Evolutionary conservation across 2,329 filamentous ascomycete species (phyloP), one percentile per base, ranked within the genome.

Genomic region (Cercospora citrullina): DNA sequence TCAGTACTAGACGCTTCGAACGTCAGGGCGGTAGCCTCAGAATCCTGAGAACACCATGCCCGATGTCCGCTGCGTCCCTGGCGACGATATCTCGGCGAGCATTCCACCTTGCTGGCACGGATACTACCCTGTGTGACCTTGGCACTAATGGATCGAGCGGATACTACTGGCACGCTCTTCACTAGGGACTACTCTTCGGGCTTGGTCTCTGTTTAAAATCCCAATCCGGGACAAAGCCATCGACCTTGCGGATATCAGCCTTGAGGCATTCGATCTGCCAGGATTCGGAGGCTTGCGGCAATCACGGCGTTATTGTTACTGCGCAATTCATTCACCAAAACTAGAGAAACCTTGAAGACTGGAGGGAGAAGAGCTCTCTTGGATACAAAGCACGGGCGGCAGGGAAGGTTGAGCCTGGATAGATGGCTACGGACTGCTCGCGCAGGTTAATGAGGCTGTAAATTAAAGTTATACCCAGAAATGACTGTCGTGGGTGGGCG

Each of bases 401-500:
- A 23, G 31, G 45, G 18, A 53, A 26, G 39, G 60, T 45, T 61
- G 53, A 58, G 53, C 45, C 60, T 45, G 42, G 42, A 28, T 65
- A 68, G 65, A 70, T 33, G 67, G 51, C 60, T 62, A 66, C 57
- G 68, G 36, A 63, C 68, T 70, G 68, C 68, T 66, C 68, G 63
- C 65, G 68, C 68, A 70, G 68, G 61, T 64, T 69, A 69, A 66
- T 70, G 36, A 64, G 36, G 65, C 61, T 67, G 66, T 68, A 68
- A 65, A 64, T 59, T 68, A 68, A 65, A 64, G 7, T 23, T 65
- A 68, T 65, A 65, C 63, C 63, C 33, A 55, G 39, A 53, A 58
- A 39, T 7, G 31, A 65, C 33, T 28, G 58, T 53, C 42, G 55
- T 16, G 42, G 30, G 21, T 16, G 62, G 58, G 21, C 33, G 62